Percentiles rank a stretch among this genome's conserved stretches.
Conservation (phyloP, 306 rosid species). For the Glycyrrhiza uralensis region DNA sequence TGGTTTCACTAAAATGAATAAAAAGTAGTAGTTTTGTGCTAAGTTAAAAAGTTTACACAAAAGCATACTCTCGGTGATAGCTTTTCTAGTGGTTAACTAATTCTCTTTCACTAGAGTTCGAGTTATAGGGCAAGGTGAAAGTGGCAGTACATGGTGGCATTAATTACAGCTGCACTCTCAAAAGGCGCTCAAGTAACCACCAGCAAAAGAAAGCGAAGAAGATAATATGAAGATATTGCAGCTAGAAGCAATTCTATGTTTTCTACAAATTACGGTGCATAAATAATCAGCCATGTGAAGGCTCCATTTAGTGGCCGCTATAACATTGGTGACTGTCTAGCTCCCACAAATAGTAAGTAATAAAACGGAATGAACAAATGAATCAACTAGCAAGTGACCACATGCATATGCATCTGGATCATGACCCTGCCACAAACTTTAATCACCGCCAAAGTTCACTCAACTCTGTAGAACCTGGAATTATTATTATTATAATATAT, state of each 20-base stretch:
- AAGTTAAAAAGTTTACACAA: too few relatives aligned
- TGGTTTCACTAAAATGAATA: too few relatives aligned
- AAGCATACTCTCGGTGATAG: too few relatives aligned
- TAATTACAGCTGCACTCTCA: neutral
- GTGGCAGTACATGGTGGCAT: neutral
- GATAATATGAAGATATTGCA: neutral
- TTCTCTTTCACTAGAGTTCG: neutral
- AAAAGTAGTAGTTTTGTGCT: too few relatives aligned
- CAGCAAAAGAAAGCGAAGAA: neutral
- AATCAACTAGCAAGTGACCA: slow-evolving; percentile 18
- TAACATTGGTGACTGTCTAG: slow-evolving; percentile 18
- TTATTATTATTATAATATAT: too few relatives aligned
- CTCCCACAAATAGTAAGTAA: slow-evolving; percentile 33
- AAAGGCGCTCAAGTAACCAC: neutral
- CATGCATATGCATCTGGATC: neutral
- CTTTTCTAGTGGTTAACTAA: too few relatives aligned
- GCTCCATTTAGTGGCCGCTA: slow-evolving; percentile 36
- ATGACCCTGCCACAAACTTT: slow-evolving; percentile 29
- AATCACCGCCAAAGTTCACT: slow-evolving; percentile 62
- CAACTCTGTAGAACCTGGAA: neutral
- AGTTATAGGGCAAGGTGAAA: neutral
- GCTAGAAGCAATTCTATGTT: neutral
- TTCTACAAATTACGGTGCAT: slow-evolving; percentile 27
- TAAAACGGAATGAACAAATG: neutral
- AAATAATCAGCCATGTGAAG: slow-evolving; percentile 31